Evolutionary conservation across 208 protist genomes (phyloP), one percentile per base, ranked within the genome.

Genomic region (Phytomonas sp.): DNA sequence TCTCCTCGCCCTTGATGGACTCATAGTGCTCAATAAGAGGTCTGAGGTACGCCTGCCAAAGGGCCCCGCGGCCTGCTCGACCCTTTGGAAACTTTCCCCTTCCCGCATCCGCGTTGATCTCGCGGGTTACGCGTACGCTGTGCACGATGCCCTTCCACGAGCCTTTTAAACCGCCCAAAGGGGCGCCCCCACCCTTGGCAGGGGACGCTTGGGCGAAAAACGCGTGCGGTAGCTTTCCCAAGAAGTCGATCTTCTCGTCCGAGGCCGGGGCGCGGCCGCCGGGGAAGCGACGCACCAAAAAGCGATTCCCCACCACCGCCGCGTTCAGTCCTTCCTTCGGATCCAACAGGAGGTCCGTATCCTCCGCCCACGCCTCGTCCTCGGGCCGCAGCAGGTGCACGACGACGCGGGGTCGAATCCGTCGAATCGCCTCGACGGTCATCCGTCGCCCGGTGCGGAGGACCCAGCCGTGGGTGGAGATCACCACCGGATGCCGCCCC

Each of bases 391-490:
- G 66, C 26, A 96, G 72, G 69, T 96, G 88, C 59, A 97, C 73
- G 32, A 94, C 84, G 65, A 86, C 78, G 23, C 75, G 79, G 23
- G 92, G 92, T 46, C 61, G 79, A 51, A 94, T 68, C 8, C 87
- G 85, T 4, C 81, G 90, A 53, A 97, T 65, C 43, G 79, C 77
- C 79, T 96, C 88, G 15, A 91, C 78, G 30, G 89, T 88, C 7
- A 82, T 78, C 15, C 92, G 80, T 0, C 89, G 84, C 0, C 92
- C 92, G 13, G 88, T 92, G 62, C 85, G 80, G 53, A 93, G 76
- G 40, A 94, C 85, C 91, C 92, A 97, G 20, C 92, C 92, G 68
- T 97, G 92, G 53, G 90, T 97, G 79, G 96, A 96, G 37, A 96
- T 78, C 17, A 97, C 85, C 5, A 97, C 80, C 13, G 88, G 86